Percentiles rank a stretch among this genome's conserved stretches.
These are phyloP conservation scores for Agaricus sinodeliciosus DNA, from an alignment of 768 basidiomycete species.

Conservation along the genomic window DNA sequence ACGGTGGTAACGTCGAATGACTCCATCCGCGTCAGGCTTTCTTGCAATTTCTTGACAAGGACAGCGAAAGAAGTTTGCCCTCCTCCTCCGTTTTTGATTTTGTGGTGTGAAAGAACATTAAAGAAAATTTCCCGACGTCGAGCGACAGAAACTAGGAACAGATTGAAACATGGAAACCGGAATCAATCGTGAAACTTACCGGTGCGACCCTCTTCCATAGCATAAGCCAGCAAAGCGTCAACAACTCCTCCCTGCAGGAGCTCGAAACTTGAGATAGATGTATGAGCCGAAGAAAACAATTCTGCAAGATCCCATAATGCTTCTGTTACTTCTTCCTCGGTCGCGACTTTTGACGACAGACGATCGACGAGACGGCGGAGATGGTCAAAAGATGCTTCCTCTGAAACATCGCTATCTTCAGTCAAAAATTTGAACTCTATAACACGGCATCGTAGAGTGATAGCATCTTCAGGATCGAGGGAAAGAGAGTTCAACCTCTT, in stretches of 20 bases:
- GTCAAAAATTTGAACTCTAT: conserved; percentile 78
- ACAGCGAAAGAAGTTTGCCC: conserved; percentile 59
- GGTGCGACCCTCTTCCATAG: conserved; percentile 57
- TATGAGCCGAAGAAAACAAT: conserved; percentile 68
- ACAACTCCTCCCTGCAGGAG: conserved; percentile 90
- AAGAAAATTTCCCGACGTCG: conserved; percentile 75
- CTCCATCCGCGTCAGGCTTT: conserved; percentile 92
- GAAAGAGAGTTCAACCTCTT: conserved; percentile 66
- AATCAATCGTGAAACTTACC: conserved; percentile 33
- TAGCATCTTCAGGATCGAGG: conserved; percentile 82
- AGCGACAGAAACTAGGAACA: conserved; percentile 45
- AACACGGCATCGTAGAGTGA: conserved; percentile 86
- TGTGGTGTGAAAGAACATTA: conserved; percentile 63
- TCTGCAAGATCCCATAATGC: conserved; percentile 71
- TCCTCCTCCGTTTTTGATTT: conserved; percentile 33
- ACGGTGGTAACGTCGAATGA: conserved; percentile 92
- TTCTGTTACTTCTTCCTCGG: conserved; percentile 57
- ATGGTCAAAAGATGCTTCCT: conserved; percentile 56
- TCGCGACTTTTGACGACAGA: conserved; percentile 46
- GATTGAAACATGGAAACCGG: background rate
- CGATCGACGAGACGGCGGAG: conserved; percentile 60
- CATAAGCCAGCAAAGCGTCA: conserved; percentile 77
- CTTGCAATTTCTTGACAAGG: conserved; percentile 93
- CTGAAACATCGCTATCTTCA: conserved; percentile 46
- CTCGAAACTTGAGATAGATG: conserved; percentile 92